Evolutionary conservation across 179 eudicot species (phyloP), one percentile per base, ranked within the genome.

Genomic region (Spinacia oleracea): DNA sequence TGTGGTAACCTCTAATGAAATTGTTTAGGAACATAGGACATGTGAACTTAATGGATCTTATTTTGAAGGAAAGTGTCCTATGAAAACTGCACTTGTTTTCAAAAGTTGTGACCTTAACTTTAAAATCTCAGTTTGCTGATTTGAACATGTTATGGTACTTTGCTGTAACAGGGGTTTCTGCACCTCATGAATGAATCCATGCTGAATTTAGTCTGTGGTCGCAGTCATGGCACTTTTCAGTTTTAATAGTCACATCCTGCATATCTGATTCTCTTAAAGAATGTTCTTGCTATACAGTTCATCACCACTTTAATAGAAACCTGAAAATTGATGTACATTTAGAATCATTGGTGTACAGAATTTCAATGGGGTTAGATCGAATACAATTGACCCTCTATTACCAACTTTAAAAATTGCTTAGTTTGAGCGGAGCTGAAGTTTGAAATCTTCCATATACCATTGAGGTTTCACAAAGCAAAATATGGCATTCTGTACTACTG

Each of bases 1-100:
- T 70, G 62, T 32, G 63, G 32, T 51, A 4, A 51, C 45, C 40
- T 50, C 59, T 27, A 48, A 27, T 31, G 74, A 48, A 71, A 60
- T 9, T 53, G 20, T 72, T 31, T 10, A 31, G 29, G 74, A 32
- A 31, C 21, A 29, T 31, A 32, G 62, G 75, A 32, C 35, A 4
- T 18, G 38, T 51, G n/a, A 72, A 43, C 23, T 71, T 23, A 23
- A 69, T 69, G 73, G 60, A 18, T 70, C 60, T 48, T 48, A 59
- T 48, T 15, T 31, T 71, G 25, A 6, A 46, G 40, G 60, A 71
- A 8, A 29, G 25, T n/a, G 29, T 1, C 48, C 58, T 46, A 46
- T 46, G 3, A 71, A 29, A 48, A 29, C 27, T 71, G 34, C 51
- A 48, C 23, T 2, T n/a, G 6, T 15, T 14, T 18, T 50, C 40